phyloP scores from a whole-genome alignment of 1,284 basidiomycete genomes.

The Peniophora sp. region DNA sequence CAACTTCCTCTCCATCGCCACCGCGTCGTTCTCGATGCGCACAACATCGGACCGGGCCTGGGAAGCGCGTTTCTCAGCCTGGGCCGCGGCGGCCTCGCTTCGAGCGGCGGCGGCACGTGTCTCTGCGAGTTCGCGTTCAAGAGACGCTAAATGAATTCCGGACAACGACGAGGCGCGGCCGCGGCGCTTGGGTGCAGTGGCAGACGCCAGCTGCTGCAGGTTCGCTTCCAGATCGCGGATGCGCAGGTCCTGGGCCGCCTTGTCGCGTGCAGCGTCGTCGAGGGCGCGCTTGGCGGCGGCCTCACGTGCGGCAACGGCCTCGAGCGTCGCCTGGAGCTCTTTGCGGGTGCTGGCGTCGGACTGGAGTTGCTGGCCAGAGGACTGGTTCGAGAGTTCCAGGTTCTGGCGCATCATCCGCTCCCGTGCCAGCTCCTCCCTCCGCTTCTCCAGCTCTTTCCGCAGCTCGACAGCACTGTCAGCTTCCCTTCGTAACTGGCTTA shows the following conservation, averaged over 20 bases:
- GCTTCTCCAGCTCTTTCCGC: constrained; percentile 40
- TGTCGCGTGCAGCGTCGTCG: constrained; percentile 29
- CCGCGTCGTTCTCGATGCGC: constrained; percentile 50
- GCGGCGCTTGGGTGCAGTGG: constrained; percentile 14
- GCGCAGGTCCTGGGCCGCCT: constrained; percentile 22
- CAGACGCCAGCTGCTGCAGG: constrained; percentile 26
- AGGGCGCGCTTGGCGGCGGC: constrained; percentile 34
- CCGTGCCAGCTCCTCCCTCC: constrained; percentile 44
- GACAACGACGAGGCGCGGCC: constrained; percentile 43
- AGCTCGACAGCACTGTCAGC: constrained; percentile 47
- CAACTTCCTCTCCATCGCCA: constrained; percentile 40
- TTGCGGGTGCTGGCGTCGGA: constrained; percentile 38
- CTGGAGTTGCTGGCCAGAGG: constrained; percentile 43
- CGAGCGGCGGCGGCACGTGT: constrained; percentile 30
- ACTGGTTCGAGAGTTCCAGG: constrained; percentile 36
- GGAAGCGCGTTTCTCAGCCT: constrained; percentile 36
- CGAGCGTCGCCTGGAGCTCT: constrained; percentile 52
- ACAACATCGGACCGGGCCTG: constrained; percentile 40
- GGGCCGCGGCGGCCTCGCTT: constrained; percentile 35
- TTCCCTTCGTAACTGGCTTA: constrained; percentile 26
- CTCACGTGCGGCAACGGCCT: constrained; percentile 47
- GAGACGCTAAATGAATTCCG: constrained; percentile 33
- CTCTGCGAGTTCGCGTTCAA: constrained; percentile 51
- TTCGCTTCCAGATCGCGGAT: constrained; percentile 48
- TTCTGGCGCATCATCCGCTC: constrained; percentile 52